A percentile compares a stretch with the other conserved stretches of the same genome.
Evolutionary conservation across 306 rosid species (phyloP).

Genomic region (Parietaria judaica): DNA sequence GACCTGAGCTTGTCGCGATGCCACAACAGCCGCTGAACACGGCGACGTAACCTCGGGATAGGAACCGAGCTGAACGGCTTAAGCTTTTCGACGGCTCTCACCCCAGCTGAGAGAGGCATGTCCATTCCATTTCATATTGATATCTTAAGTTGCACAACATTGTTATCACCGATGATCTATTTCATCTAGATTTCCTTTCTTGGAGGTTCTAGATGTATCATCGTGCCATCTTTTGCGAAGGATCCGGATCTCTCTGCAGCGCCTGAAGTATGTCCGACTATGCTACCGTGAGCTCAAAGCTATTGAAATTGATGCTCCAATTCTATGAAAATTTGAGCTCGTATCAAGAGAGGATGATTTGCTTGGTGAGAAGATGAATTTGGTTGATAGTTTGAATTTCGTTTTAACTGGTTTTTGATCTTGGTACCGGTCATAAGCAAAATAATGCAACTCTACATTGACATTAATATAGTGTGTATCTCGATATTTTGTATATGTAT

Average conservation of each 20-base stretch:
- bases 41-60: conserved; percentile 12
- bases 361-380: not conserved
- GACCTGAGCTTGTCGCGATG: conserved; percentile 36
- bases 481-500: too few species aligned
- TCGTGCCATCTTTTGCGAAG: not conserved
- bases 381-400: too few species aligned
- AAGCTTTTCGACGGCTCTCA: conserved; percentile 16
- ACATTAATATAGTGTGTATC: too few species aligned
- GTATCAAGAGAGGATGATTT: not conserved
- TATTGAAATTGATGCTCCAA: conserved; percentile 1
- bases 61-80: conserved; percentile 18
- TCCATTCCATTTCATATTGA: too few species aligned
- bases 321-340: not conserved
- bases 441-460: too few species aligned
- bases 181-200: conserved; percentile 3
- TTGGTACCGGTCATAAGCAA: too few species aligned
- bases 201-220: not conserved
- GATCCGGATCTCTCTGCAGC: not conserved
- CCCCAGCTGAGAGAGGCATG: conserved; percentile 24
- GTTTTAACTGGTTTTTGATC: too few species aligned
- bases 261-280: not conserved
- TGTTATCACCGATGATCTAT: not conserved
- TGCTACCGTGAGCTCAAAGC: not conserved
- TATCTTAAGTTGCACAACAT: not conserved
- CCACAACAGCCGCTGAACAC: conserved; percentile 20